Percentiles rank a stretch among this genome's conserved stretches.
phyloP scores from a whole-genome alignment of 1,284 basidiomycete genomes.

The Neolentinus lepideus region DNA sequence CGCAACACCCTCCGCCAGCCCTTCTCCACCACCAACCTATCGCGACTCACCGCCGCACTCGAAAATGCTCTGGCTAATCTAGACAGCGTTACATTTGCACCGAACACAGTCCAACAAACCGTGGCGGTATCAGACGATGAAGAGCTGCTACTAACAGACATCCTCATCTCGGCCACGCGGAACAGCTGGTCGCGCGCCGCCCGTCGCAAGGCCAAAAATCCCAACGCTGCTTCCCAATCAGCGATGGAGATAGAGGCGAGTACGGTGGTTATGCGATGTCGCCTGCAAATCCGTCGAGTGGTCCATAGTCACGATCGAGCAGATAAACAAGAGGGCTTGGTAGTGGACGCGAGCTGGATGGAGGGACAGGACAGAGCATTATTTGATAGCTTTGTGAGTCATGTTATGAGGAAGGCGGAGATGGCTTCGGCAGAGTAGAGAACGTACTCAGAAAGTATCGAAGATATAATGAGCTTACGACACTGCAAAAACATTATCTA shows the following conservation, averaged over 20 bases:
- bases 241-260: background rate
- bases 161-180: slow-evolving; percentile 34
- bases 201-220: slow-evolving; percentile 33
- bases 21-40: background rate
- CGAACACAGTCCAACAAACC: background rate
- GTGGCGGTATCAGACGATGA: background rate
- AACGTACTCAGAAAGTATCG: no score
- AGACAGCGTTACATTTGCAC: background rate
- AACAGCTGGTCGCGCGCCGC: slow-evolving; percentile 78
- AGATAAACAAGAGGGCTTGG: slow-evolving; percentile 9
- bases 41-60: background rate
- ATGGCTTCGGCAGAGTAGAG: no score
- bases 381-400: slow-evolving; percentile 25
- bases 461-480: no score
- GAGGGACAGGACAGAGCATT: slow-evolving; percentile 49
- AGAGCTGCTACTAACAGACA: background rate
- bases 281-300: slow-evolving; percentile 9
- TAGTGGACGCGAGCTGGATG: slow-evolving; percentile 53
- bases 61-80: background rate
- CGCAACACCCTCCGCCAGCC: background rate
- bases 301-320: slow-evolving; percentile 16
- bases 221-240: slow-evolving; percentile 8
- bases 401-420: background rate
- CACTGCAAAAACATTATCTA: no score
- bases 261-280: slow-evolving; percentile 1